These are phyloP conservation scores for Venturia nashicola DNA, from an alignment of 2,329 filamentous ascomycete genomes.

Conservation along the genomic window DNA sequence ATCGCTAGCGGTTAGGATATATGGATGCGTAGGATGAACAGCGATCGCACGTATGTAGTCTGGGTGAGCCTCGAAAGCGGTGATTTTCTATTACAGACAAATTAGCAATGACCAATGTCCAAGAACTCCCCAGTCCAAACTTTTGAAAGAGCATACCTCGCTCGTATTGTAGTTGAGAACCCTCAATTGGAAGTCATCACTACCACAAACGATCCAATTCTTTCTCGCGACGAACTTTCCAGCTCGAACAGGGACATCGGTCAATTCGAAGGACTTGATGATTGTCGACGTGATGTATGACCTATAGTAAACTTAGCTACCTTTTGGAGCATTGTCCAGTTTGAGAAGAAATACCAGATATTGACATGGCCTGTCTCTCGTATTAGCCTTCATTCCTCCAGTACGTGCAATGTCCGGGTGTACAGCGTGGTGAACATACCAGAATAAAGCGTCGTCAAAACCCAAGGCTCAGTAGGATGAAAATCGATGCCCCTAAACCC, in stretches of 20 bases:
- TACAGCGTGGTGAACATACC: slow-evolving; percentile 39
- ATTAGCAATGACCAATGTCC: neutral
- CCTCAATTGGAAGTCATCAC: slow-evolving; percentile 64
- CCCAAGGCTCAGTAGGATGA: slow-evolving; percentile 29
- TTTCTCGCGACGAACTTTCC: slow-evolving; percentile 94
- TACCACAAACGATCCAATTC: slow-evolving; percentile 97
- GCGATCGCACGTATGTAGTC: slow-evolving; percentile 87
- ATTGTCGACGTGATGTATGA: slow-evolving; percentile 45
- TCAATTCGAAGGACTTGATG: slow-evolving; percentile 97
- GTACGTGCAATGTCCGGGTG: neutral
- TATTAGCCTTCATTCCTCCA: neutral
- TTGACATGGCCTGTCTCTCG: slow-evolving; percentile 65
- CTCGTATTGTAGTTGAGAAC: slow-evolving; percentile 99
- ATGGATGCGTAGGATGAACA: slow-evolving; percentile 89
- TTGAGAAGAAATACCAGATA: slow-evolving; percentile 57
- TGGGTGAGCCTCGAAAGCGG: slow-evolving; percentile 90
- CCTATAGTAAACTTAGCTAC: too few species aligned
- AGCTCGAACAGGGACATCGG: slow-evolving; percentile 92
- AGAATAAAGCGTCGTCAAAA: slow-evolving; percentile 89
- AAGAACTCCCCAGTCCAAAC: neutral
- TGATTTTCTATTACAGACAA: slow-evolving; percentile 52
- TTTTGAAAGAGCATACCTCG: slow-evolving; percentile 37
- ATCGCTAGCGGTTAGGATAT: slow-evolving; percentile 68
- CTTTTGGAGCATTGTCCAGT: neutral
- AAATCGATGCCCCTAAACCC: slow-evolving; percentile 7